These are phyloP conservation scores for Thelephora aurantiotincta DNA, from an alignment of 768 basidiomycete genomes.

Conservation along the genomic window DNA sequence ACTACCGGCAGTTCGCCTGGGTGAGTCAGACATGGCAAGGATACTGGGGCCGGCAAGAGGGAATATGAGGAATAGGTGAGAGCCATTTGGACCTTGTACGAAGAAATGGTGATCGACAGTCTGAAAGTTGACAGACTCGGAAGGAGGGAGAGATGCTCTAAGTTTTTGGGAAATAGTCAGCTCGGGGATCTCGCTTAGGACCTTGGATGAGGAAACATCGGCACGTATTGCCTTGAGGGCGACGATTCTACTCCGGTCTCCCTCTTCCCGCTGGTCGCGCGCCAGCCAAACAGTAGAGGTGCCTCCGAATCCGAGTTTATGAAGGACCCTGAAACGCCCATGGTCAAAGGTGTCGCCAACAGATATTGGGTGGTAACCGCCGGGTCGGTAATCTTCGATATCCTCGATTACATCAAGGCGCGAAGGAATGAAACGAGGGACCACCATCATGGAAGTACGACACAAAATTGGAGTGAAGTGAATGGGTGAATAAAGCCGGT, in stretches of 20 bases:
- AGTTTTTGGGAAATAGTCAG: constrained; percentile 2
- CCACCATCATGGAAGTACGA: too few relatives aligned
- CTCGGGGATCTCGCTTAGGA: constrained; percentile 10
- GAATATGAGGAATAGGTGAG: constrained; percentile 22
- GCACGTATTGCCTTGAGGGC: constrained; percentile 24
- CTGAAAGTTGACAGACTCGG: too few relatives aligned
- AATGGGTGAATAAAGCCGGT: too few relatives aligned
- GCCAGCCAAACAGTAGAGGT: constrained; percentile 29
- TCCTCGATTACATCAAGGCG: constrained; percentile 17
- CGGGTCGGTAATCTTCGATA: constrained; percentile 33
- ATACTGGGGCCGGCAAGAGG: constrained; percentile 1
- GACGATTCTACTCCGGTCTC: constrained; percentile 16
- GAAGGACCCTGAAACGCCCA: constrained; percentile 31
- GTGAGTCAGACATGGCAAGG: too few relatives aligned
- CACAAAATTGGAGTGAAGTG: too few relatives aligned
- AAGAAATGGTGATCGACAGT: too few relatives aligned
- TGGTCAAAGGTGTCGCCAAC: constrained; percentile 33
- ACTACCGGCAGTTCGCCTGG: too few relatives aligned
- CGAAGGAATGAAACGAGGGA: too few relatives aligned
- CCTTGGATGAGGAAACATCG: constrained; percentile 21
- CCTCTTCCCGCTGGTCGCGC: constrained; percentile 13
- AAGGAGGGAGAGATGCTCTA: too few relatives aligned
- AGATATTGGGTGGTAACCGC: constrained; percentile 36
- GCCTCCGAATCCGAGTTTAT: constrained; percentile 32
- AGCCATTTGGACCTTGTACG: constrained; percentile 33